A percentile compares a stretch with the other conserved stretches of the same genome.
These are phyloP conservation scores for Wickerhamiella parazyma DNA, from an alignment of 805 yeast species.

Conservation along the genomic window DNA sequence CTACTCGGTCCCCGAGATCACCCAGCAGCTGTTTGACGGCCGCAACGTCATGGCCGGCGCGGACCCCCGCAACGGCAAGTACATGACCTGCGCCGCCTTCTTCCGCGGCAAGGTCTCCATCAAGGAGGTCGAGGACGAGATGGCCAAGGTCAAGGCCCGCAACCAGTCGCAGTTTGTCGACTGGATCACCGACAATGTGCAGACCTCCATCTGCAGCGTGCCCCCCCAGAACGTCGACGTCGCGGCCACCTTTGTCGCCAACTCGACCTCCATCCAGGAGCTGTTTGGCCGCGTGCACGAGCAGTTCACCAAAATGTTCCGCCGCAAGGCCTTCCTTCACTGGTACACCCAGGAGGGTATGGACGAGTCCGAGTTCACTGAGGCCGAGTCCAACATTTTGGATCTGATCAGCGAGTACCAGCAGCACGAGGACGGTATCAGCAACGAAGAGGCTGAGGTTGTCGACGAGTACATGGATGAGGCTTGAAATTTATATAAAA, in stretches of 20 bases:
- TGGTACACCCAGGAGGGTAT: slow-evolving; percentile 95
- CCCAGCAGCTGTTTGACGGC: slow-evolving; percentile 90
- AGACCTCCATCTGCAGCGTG: slow-evolving; percentile 86
- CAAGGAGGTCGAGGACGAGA: slow-evolving; percentile 90
- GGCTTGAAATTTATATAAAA: neutral
- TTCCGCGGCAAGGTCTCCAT: slow-evolving; percentile 89
- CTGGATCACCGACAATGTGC: slow-evolving; percentile 96
- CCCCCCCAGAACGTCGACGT: slow-evolving; percentile 78
- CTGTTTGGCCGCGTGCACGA: slow-evolving; percentile 80
- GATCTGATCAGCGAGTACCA: slow-evolving; percentile 85
- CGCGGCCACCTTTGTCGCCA: slow-evolving; percentile 90
- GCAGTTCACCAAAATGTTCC: slow-evolving; percentile 87
- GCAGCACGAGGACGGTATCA: slow-evolving; percentile 80
- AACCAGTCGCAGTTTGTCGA: slow-evolving; percentile 77
- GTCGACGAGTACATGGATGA: slow-evolving; percentile 29
- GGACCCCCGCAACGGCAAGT: slow-evolving; percentile 84
- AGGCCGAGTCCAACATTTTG: slow-evolving; percentile 85
- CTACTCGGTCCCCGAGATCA: slow-evolving; percentile 78
- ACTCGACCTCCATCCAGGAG: slow-evolving; percentile 88
- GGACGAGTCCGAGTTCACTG: slow-evolving; percentile 91
- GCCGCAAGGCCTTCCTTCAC: slow-evolving; percentile 88
- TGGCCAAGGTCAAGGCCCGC: slow-evolving; percentile 74
- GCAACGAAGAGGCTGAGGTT: slow-evolving; percentile 64
- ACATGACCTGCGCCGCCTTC: slow-evolving; percentile 86
- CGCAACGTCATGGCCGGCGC: slow-evolving; percentile 94